phyloP scores from a whole-genome alignment of 2,329 filamentous ascomycete species.

The Beauveria pseudobassiana region DNA sequence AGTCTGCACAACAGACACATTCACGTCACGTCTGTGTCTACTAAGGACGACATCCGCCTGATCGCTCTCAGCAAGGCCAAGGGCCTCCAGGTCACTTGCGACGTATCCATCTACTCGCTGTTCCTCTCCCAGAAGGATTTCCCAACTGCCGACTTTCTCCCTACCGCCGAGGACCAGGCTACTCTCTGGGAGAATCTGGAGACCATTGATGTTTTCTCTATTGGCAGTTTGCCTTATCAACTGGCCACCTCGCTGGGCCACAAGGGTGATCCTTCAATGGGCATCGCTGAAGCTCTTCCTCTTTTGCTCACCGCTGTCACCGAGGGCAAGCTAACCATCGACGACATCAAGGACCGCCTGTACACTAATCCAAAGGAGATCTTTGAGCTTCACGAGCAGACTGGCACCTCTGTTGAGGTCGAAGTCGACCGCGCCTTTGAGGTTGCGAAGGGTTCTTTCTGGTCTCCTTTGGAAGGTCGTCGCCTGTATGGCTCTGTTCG shows the following conservation, averaged over 20 bases:
- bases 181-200: conserved; percentile 67
- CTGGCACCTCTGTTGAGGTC: conserved; percentile 64
- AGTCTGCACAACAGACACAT: conserved; percentile 72
- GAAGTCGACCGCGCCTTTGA: conserved; percentile 67
- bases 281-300: conserved; percentile 67
- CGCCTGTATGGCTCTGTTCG: conserved; percentile 63
- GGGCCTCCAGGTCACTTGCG: conserved; percentile 74
- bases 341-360: conserved; percentile 63
- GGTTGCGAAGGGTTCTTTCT: conserved; percentile 38
- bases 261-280: conserved; percentile 51
- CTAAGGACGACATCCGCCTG: conserved; percentile 67
- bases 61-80: conserved; percentile 74
- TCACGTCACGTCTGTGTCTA: conserved; percentile 74
- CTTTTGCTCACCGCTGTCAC: conserved; percentile 68
- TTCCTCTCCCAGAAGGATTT: conserved; percentile 67
- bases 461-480: conserved; percentile 68
- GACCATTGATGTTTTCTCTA: conserved; percentile 71
- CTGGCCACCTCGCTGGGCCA: conserved; percentile 50
- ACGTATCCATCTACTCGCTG: conserved; percentile 72
- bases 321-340: conserved; percentile 64
- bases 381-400: conserved; percentile 75
- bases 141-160: conserved; percentile 59
- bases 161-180: conserved; percentile 59
- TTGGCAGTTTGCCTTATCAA: conserved; percentile 73
- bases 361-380: conserved; percentile 76